phyloP scores from a whole-genome alignment of 148 eudicot species.

The Silene latifolia region DNA sequence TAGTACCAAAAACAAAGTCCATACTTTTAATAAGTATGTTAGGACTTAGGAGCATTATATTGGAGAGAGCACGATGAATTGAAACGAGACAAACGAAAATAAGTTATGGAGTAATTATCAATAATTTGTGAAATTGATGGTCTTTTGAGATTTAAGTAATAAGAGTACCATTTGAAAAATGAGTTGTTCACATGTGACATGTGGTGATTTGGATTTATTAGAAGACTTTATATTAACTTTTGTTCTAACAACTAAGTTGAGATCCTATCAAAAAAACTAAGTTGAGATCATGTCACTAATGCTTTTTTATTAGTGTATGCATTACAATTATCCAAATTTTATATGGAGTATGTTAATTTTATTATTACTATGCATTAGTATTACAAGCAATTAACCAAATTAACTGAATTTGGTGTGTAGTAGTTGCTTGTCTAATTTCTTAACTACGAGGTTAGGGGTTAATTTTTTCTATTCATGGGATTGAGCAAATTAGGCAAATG shows the following conservation, averaged over 20 bases:
- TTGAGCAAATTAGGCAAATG: too few species aligned
- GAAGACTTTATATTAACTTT: background rate
- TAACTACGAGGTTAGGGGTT: too few species aligned
- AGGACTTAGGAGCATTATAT: background rate
- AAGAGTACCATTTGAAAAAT: background rate
- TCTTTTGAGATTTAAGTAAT: background rate
- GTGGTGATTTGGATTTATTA: background rate
- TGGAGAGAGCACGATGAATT: too few species aligned
- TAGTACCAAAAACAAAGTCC: background rate
- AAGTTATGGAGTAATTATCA: background rate
- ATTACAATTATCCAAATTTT: background rate
- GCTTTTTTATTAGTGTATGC: background rate
- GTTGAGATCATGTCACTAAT: background rate
- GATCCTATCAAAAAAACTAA: too few species aligned
- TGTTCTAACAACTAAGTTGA: background rate
- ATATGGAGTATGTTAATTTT: background rate
- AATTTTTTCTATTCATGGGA: too few species aligned
- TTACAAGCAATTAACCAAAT: too few species aligned
- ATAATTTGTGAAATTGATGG: background rate
- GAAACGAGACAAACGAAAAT: background rate
- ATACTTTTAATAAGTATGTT: background rate
- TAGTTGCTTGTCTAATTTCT: too few species aligned
- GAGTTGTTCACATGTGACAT: slow-evolving; percentile 7
- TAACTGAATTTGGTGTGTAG: too few species aligned
- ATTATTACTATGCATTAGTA: too few species aligned